Conservation (phyloP, 1,284 basidiomycete genomes). For the Tetrapyrgos nigripes region DNA sequence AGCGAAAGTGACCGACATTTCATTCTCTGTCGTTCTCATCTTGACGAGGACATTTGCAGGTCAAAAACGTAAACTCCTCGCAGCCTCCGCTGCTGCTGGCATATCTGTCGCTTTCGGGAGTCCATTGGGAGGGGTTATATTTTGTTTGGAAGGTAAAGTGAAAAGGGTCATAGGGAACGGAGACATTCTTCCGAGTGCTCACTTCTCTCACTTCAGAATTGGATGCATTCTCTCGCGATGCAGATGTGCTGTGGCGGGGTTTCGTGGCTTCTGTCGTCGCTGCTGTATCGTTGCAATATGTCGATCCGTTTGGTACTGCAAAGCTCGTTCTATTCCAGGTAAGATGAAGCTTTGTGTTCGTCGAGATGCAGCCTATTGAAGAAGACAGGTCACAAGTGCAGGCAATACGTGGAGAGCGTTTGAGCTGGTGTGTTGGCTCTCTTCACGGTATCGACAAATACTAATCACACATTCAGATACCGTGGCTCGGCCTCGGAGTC, state of each 20-base stretch:
- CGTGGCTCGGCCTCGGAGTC: conserved; percentile 67
- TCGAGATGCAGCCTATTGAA: neutral
- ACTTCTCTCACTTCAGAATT: conserved; percentile 50
- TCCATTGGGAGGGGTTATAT: conserved; percentile 76
- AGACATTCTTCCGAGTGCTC: neutral
- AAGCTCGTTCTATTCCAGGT: conserved; percentile 79
- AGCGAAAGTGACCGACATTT: conserved; percentile 58
- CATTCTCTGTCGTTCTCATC: neutral
- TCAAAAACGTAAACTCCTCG: conserved; percentile 70
- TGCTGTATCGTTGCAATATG: conserved; percentile 72
- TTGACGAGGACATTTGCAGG: conserved; percentile 40
- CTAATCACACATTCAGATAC: conserved; percentile 50
- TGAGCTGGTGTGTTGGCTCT: conserved; percentile 57
- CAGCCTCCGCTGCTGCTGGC: conserved; percentile 74
- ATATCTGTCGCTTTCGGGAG: conserved; percentile 81
- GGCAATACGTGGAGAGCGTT: conserved; percentile 73
- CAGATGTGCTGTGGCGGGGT: conserved; percentile 77
- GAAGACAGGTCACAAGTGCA: conserved; percentile 57
- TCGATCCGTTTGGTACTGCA: conserved; percentile 76
- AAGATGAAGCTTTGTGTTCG: neutral
- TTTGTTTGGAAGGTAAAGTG: conserved; percentile 64
- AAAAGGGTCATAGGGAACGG: too few species aligned
- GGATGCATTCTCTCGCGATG: conserved; percentile 71
- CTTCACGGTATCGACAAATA: neutral
- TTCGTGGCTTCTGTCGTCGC: conserved; percentile 79